These are phyloP conservation scores for Corniculantispora saksenae DNA, from an alignment of 2,329 filamentous ascomycete genomes.

Conservation along the genomic window DNA sequence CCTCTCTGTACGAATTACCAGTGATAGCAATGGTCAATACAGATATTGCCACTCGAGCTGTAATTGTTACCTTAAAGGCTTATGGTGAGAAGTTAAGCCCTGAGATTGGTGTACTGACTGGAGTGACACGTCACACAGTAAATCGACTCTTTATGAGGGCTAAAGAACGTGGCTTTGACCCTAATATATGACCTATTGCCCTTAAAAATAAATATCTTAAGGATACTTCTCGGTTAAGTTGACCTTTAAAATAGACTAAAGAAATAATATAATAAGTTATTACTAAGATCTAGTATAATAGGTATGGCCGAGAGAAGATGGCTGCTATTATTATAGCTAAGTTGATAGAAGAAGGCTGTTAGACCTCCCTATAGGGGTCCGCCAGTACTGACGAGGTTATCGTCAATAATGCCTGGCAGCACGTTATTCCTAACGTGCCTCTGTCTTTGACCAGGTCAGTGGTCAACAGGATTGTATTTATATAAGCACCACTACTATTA, in stretches of 20 bases:
- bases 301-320: constrained; percentile 19
- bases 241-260: neutral
- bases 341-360: constrained; percentile 15
- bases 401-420: too few relatives aligned
- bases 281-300: constrained; percentile 13
- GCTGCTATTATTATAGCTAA: constrained; percentile 20
- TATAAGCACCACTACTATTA: too few relatives aligned
- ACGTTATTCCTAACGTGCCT: too few relatives aligned
- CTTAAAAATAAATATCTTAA: constrained; percentile 10
- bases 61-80: constrained; percentile 5
- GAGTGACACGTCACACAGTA: neutral
- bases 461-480: too few relatives aligned
- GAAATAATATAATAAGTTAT: neutral
- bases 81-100: neutral
- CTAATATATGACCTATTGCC: constrained; percentile 3
- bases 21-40: neutral
- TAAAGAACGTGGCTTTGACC: constrained; percentile 18
- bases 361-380: too few relatives aligned
- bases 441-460: too few relatives aligned
- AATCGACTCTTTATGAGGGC: neutral
- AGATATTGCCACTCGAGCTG: neutral
- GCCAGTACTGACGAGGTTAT: too few relatives aligned
- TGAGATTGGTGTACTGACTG: neutral
- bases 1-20: too few relatives aligned
- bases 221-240: constrained; percentile 3